These are phyloP conservation scores for Trapa bicornis DNA, from an alignment of 345 rosid genomes.

Conservation along the genomic window DNA sequence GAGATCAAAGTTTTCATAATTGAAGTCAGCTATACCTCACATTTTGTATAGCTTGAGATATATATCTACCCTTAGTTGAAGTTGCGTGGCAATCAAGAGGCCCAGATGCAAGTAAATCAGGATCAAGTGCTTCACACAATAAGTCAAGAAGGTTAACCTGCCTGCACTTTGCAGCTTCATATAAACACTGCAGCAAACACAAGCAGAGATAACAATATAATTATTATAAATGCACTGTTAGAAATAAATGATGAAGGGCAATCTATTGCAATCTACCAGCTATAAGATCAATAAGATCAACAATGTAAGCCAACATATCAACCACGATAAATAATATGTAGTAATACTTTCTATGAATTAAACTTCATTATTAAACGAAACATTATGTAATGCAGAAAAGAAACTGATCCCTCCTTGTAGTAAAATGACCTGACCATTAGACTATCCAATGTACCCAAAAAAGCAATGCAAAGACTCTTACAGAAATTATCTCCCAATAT, in stretches of 20 bases:
- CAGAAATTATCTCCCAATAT: background rate
- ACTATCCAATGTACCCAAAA: background rate
- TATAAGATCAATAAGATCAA: too few species aligned
- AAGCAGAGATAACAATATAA: slow-evolving; percentile 10
- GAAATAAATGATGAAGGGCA: slow-evolving; percentile 3
- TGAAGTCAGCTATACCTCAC: slow-evolving; percentile 37
- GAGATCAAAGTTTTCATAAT: background rate
- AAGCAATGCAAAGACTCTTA: background rate
- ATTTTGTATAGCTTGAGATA: slow-evolving; percentile 36
- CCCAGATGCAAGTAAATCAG: slow-evolving; percentile 31
- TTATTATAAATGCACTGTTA: background rate
- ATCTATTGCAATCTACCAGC: too few species aligned
- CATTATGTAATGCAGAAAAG: background rate
- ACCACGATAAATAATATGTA: too few species aligned
- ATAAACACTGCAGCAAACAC: slow-evolving; percentile 47
- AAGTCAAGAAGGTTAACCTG: slow-evolving; percentile 61
- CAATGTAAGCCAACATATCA: background rate
- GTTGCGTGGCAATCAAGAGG: slow-evolving; percentile 16
- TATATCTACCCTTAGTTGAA: slow-evolving; percentile 21
- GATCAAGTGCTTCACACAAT: slow-evolving; percentile 77
- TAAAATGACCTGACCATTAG: background rate
- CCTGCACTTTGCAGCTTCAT: slow-evolving; percentile 54
- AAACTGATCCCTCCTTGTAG: background rate
- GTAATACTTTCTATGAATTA: background rate
- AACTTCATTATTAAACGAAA: background rate